Evolutionary conservation across 371 early-diverging fungal genomes (phyloP).

Genomic region (Haplosporangium sp.): DNA sequence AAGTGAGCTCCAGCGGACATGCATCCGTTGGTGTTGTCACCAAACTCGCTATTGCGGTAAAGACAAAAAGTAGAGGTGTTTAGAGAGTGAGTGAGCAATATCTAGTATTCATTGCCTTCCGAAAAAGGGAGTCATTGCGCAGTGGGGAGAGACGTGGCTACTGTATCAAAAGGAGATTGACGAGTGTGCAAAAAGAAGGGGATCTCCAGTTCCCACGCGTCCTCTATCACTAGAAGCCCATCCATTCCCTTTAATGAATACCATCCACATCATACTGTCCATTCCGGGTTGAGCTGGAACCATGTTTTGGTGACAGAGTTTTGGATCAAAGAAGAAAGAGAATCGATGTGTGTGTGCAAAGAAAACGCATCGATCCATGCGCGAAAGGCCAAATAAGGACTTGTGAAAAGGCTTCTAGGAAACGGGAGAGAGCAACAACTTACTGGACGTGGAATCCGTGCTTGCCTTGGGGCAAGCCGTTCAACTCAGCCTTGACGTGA

Average conservation of each 20-base stretch:
- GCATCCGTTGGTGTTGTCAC: constrained; percentile 85
- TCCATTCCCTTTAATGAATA: too few species aligned
- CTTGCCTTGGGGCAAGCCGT: constrained; percentile 76
- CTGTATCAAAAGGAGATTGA: too few species aligned
- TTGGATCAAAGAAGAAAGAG: neutral
- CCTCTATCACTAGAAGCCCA: too few species aligned
- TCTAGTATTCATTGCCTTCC: neutral
- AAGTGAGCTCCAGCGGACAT: constrained; percentile 81
- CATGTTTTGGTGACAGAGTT: neutral
- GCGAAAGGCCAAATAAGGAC: constrained; percentile 1
- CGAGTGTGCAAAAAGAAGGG: neutral
- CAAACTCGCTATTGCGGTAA: constrained; percentile 30
- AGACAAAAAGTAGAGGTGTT: neutral
- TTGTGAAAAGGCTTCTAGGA: neutral
- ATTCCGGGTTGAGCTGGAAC: constrained; percentile 25
- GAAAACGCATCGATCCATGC: neutral
- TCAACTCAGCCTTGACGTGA: constrained; percentile 66
- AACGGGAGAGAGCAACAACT: constrained; percentile 24
- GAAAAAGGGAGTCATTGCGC: neutral
- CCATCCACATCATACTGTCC: neutral
- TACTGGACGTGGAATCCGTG: constrained; percentile 93
- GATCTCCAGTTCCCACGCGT: too few species aligned
- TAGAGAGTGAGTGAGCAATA: neutral
- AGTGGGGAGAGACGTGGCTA: neutral
- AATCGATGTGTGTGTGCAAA: neutral